These are phyloP conservation scores for Powellomyces hirtus DNA, from an alignment of 192 early-diverging fungal species.

Conservation along the genomic window DNA sequence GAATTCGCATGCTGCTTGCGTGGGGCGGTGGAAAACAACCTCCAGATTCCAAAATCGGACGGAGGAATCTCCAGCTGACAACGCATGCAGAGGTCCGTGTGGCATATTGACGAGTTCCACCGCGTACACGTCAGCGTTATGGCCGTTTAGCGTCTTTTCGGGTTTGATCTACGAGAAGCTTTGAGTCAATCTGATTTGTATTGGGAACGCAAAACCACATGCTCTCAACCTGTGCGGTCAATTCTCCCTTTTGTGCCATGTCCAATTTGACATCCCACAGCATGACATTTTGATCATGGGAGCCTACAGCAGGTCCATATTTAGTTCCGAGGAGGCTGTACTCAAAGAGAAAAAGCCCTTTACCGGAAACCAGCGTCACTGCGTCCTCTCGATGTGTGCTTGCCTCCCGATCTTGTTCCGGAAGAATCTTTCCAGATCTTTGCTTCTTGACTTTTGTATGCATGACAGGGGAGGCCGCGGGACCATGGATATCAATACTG, in stretches of 20 bases:
- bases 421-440: not conserved
- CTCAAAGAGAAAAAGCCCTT: not conserved
- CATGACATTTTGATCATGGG: conserved; percentile 49
- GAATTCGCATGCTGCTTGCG: not conserved
- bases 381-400: not conserved
- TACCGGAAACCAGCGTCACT: not conserved
- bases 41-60: conserved; percentile 46
- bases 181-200: not conserved
- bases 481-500: conserved; percentile 36
- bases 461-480: not conserved
- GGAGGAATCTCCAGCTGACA: conserved; percentile 51
- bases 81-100: conserved; percentile 8
- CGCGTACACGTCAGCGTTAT: conserved; percentile 48
- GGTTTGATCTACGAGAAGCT: conserved; percentile 26
- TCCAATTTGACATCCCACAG: conserved; percentile 30
- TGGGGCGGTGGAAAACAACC: not conserved
- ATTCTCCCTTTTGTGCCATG: not conserved
- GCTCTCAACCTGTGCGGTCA: conserved; percentile 20
- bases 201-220: not conserved
- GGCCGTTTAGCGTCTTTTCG: conserved; percentile 27
- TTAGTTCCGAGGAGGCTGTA: too few species aligned
- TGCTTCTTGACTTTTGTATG: conserved; percentile 15
- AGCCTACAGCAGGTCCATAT: too few species aligned
- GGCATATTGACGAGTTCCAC: conserved; percentile 34
- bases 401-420: not conserved